Evolutionary conservation across 768 basidiomycete species (phyloP).

Genomic region (Mycena floridula): DNA sequence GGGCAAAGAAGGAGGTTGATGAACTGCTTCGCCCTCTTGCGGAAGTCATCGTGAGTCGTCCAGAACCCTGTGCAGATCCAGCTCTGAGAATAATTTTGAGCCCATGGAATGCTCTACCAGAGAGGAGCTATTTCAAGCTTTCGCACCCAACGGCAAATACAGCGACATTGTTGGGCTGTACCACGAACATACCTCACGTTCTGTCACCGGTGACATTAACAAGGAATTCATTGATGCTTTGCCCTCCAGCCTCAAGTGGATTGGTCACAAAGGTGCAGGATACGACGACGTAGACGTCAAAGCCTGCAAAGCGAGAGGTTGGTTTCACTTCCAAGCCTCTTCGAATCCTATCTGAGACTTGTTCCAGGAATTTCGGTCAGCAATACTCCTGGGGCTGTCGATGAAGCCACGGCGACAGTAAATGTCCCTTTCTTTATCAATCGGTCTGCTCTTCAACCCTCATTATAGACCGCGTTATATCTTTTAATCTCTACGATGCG

Average conservation of each 20-base stretch:
- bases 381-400: constrained; percentile 86
- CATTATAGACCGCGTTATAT: constrained; percentile 81
- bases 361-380: constrained; percentile 67
- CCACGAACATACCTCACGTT: constrained; percentile 63
- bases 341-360: constrained; percentile 1
- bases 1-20: too few relatives aligned
- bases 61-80: too few relatives aligned
- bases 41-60: too few relatives aligned
- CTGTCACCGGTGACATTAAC: constrained; percentile 72
- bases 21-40: too few relatives aligned
- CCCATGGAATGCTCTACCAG: too few relatives aligned
- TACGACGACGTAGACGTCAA: constrained; percentile 84
- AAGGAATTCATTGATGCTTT: constrained; percentile 68
- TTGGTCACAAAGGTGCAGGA: constrained; percentile 89
- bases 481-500: constrained; percentile 74
- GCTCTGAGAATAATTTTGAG: too few relatives aligned
- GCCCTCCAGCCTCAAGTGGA: constrained; percentile 69
- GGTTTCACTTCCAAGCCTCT: background rate
- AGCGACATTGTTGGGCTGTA: constrained; percentile 69
- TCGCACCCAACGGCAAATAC: constrained; percentile 68
- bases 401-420: constrained; percentile 89
- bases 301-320: constrained; percentile 68
- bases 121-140: too few relatives aligned
- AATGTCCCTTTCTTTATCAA: too few relatives aligned
- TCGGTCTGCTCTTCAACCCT: too few relatives aligned